These are phyloP conservation scores for Gyrodon lividus DNA, from an alignment of 768 basidiomycete species.

Conservation along the genomic window DNA sequence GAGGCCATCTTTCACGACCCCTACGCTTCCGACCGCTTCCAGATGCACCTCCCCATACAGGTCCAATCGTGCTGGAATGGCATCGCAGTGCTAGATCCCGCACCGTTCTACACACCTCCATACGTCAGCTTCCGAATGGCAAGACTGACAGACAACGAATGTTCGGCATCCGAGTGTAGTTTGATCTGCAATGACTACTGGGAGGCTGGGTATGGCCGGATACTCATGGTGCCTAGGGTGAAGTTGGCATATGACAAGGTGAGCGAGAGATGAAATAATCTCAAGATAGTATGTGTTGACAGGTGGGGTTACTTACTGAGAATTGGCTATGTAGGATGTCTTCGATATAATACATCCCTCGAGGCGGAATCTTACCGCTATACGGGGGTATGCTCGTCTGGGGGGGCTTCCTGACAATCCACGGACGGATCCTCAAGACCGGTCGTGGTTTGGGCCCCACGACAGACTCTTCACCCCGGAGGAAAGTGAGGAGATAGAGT, in stretches of 20 bases:
- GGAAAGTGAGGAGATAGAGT: slow-evolving; percentile 75
- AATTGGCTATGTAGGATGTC: slow-evolving; percentile 61
- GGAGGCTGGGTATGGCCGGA: slow-evolving; percentile 92
- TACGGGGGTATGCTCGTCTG: slow-evolving; percentile 89
- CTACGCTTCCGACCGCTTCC: slow-evolving; percentile 76
- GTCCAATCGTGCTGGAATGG: slow-evolving; percentile 99
- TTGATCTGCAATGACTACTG: slow-evolving; percentile 99
- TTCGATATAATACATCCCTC: slow-evolving; percentile 92
- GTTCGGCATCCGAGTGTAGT: slow-evolving; percentile 93
- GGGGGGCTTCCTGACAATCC: slow-evolving; percentile 98
- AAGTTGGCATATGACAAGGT: slow-evolving; percentile 94
- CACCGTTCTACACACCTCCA: slow-evolving; percentile 89
- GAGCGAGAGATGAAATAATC: slow-evolving; percentile 20
- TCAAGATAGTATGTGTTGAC: not conserved
- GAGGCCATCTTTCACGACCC: slow-evolving; percentile 90
- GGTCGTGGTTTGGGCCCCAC: slow-evolving; percentile 98
- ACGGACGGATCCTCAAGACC: slow-evolving; percentile 93
- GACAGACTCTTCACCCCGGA: slow-evolving; percentile 91
- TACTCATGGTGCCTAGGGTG: slow-evolving; percentile 96
- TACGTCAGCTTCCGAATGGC: slow-evolving; percentile 98
- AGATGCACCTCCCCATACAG: slow-evolving; percentile 89
- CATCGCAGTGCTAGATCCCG: slow-evolving; percentile 92
- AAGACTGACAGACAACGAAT: slow-evolving; percentile 80
- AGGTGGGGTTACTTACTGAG: slow-evolving; percentile 3
- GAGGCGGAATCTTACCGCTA: slow-evolving; percentile 91